phyloP scores from a whole-genome alignment of 352 stramenopile genomes.

The Phytophthora capsici region DNA sequence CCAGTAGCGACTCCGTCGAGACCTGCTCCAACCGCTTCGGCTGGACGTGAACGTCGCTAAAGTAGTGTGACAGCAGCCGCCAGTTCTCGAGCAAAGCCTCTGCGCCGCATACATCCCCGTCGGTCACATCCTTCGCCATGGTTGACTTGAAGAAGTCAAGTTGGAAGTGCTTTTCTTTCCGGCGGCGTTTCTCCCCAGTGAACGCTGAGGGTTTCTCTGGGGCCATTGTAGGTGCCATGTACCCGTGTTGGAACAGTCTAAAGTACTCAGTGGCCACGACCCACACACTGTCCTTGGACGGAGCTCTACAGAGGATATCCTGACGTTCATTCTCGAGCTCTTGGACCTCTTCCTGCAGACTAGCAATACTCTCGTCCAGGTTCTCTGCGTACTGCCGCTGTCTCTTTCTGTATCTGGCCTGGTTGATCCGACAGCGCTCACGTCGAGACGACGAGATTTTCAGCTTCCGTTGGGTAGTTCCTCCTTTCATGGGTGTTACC shows the following conservation, averaged over 20 bases:
- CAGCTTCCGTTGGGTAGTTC: neutral
- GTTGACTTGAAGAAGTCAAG: conserved; percentile 19
- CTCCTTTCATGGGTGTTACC: neutral
- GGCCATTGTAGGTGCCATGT: conserved; percentile 3
- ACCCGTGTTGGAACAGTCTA: conserved; percentile 20
- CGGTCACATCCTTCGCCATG: conserved; percentile 18
- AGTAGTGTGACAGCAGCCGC: conserved; percentile 15
- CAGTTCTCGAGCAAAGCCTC: conserved; percentile 18
- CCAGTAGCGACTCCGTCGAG: neutral
- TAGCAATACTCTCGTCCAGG: conserved; percentile 3
- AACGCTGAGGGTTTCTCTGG: neutral
- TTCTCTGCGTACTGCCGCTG: conserved; percentile 6
- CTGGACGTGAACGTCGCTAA: conserved; percentile 11
- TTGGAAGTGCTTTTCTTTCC: conserved; percentile 6
- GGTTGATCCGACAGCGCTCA: conserved; percentile 25
- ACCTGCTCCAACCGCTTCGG: conserved; percentile 11
- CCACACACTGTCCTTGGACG: conserved; percentile 23
- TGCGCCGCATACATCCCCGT: conserved; percentile 11
- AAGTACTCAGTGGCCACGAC: conserved; percentile 31
- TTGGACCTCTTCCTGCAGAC: conserved; percentile 12
- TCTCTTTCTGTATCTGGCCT: conserved; percentile 23
- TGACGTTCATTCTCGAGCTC: conserved; percentile 15
- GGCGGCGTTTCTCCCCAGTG: too few species aligned
- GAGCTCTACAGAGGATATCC: neutral
- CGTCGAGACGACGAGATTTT: conserved; percentile 14